phyloP scores from a whole-genome alignment of 441 rosid species.

The Viola pubescens region DNA sequence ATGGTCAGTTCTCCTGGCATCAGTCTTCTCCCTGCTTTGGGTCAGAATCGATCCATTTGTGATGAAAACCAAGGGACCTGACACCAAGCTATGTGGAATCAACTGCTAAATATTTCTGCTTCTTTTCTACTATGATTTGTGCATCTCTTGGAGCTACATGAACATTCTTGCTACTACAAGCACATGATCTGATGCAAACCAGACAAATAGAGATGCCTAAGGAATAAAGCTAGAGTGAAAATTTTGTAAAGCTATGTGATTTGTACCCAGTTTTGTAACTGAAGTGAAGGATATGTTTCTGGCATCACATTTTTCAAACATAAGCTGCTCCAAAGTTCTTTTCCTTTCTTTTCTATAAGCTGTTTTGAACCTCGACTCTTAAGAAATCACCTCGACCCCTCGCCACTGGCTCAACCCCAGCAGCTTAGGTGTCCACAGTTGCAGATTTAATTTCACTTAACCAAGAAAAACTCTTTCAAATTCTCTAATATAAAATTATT shows the following conservation, averaged over 20 bases:
- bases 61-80: conserved; percentile 87
- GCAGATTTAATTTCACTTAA: too few species aligned
- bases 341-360: too few species aligned
- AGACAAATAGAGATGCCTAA: conserved; percentile 23
- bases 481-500: too few species aligned
- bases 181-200: conserved; percentile 18
- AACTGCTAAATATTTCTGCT: conserved; percentile 49
- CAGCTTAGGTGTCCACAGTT: too few species aligned
- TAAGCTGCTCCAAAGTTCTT: background rate
- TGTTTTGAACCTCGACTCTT: too few species aligned
- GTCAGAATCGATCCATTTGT: conserved; percentile 89
- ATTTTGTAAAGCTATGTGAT: conserved; percentile 21
- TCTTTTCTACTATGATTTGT: conserved; percentile 17
- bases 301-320: conserved; percentile 1
- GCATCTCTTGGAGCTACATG: conserved; percentile 21
- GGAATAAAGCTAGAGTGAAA: conserved; percentile 28
- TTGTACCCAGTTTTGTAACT: conserved; percentile 28
- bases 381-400: too few species aligned
- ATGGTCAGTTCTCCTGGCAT: conserved; percentile 87
- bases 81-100: conserved; percentile 68
- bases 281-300: conserved; percentile 21
- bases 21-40: conserved; percentile 93
- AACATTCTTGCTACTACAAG: conserved; percentile 23
- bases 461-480: too few species aligned
- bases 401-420: too few species aligned